Base-by-base conservation (phyloP, 2,329 filamentous ascomycete species). In the Alternaria solani region DNA sequence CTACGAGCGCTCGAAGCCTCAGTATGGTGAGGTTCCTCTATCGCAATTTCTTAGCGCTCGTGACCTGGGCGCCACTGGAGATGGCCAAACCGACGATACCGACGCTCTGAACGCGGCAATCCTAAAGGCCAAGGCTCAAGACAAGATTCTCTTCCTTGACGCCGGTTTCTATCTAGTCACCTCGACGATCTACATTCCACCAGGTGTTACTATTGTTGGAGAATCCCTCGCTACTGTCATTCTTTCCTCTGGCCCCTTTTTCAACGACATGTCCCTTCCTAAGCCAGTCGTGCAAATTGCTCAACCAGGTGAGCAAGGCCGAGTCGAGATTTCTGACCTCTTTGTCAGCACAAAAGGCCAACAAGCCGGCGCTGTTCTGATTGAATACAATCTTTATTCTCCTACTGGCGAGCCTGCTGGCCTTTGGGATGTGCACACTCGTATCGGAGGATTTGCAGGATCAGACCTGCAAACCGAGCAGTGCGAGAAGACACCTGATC, bases 371-470 rank as follows among this genome's bases (percentile, higher is more conserved):
- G 91, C 91, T 1, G 82, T 89, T 7, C 80, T 93, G 7, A 87
- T 93, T 59, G 84, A 94, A 72, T 93, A 89, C 83, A 94, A 94
- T 73, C 81, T 93, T 16, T 84, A 51, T 51, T 82, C 81, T 3
- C 66, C 68, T 7, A 56, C 36, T 5, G 85, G 88, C 51, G 90
- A 89, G 38, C 87, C 89, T 1, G 87, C 88, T 12, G 92, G 87
- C 46, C 87, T 96, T 79, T 97, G 92, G 90, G 93, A 97, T 72
- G 89, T 93, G 6, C 93, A 96, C 81, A 88, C 92, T 76, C 90
- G 93, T 66, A 86, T 96, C 69, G 93, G 92, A 64, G 93, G 93
- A 39, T 88, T 89, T 51, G 88, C 90, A 1, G 93, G 93, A 55
- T 94, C 92, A 12, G 78, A 90, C 62, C 84, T 97, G 14, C 91